phyloP scores from a whole-genome alignment of 805 yeast genomes.

The Metschnikowia chrysomelidarum region DNA sequence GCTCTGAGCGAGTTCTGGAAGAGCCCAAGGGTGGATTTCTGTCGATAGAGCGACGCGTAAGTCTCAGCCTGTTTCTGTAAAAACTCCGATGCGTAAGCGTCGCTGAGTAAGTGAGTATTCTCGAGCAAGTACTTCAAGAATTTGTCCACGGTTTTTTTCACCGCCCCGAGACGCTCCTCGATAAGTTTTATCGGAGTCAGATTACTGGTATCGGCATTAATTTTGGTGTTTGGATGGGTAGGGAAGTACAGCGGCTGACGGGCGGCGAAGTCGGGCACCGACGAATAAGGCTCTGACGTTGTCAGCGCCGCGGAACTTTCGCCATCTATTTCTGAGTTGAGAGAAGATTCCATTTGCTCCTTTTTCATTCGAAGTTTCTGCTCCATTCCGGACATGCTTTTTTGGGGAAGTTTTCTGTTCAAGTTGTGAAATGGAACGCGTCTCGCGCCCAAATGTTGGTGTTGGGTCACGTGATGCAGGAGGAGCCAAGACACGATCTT shows the following conservation, averaged over 20 bases:
- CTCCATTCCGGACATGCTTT: no score
- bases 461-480: no score
- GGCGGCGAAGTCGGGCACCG: constrained; percentile 14
- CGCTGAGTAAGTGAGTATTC: constrained; percentile 13
- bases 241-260: constrained; percentile 18
- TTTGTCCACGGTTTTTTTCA: constrained; percentile 10
- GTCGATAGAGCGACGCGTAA: constrained; percentile 9
- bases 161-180: constrained; percentile 12
- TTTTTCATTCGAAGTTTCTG: no score
- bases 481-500: no score
- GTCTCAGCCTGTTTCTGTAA: constrained; percentile 11
- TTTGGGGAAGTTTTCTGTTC: no score
- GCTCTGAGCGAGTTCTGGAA: constrained; percentile 12
- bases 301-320: not conserved
- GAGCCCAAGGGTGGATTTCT: constrained; percentile 13
- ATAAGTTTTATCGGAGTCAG: constrained; percentile 11
- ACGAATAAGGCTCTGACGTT: constrained; percentile 1
- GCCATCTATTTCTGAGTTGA: no score
- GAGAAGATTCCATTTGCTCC: no score
- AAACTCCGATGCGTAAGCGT: constrained; percentile 6
- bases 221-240: constrained; percentile 14
- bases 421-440: no score
- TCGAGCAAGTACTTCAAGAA: constrained; percentile 11
- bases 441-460: no score
- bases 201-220: constrained; percentile 15